Conservation (phyloP, 2,329 filamentous ascomycete species). For the Cercospora zeae-maydis region DNA sequence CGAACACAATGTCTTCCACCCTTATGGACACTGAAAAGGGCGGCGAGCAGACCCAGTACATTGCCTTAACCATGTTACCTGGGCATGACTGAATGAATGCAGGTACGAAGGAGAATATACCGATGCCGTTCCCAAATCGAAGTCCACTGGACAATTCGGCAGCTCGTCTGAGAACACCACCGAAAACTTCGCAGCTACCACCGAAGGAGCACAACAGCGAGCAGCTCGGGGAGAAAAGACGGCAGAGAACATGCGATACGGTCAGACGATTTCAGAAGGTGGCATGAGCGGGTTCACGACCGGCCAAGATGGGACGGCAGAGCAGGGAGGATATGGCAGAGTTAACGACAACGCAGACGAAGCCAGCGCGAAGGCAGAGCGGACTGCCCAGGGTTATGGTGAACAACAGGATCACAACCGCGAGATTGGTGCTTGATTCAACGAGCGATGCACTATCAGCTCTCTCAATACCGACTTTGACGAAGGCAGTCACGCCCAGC, state of each 20-base stretch:
- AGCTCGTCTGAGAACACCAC: slow-evolving; percentile 23
- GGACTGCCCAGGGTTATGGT: slow-evolving; percentile 40
- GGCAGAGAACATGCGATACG: slow-evolving; percentile 54
- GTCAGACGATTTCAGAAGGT: slow-evolving; percentile 54
- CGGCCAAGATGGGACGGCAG: slow-evolving; percentile 37
- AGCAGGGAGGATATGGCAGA: slow-evolving; percentile 37
- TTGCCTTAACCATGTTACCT: neutral
- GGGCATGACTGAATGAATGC: neutral
- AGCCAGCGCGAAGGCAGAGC: slow-evolving; percentile 38
- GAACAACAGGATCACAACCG: slow-evolving; percentile 36
- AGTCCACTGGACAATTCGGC: slow-evolving; percentile 56
- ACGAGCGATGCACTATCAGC: neutral
- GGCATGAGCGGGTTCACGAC: slow-evolving; percentile 55
- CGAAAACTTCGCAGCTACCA: slow-evolving; percentile 35
- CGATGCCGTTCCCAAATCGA: slow-evolving; percentile 49
- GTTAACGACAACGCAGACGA: slow-evolving; percentile 27
- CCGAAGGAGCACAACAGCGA: slow-evolving; percentile 34
- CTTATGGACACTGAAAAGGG: slow-evolving; percentile 59
- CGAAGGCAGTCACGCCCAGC: neutral
- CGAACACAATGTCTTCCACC: slow-evolving; percentile 47
- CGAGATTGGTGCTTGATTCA: slow-evolving; percentile 6
- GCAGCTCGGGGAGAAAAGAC: slow-evolving; percentile 43
- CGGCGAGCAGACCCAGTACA: slow-evolving; percentile 57
- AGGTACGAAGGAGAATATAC: slow-evolving; percentile 58
- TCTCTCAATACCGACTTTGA: no score